Conservation (phyloP, 805 yeast species). For the Saccharomyces kudriavzevii region DNA sequence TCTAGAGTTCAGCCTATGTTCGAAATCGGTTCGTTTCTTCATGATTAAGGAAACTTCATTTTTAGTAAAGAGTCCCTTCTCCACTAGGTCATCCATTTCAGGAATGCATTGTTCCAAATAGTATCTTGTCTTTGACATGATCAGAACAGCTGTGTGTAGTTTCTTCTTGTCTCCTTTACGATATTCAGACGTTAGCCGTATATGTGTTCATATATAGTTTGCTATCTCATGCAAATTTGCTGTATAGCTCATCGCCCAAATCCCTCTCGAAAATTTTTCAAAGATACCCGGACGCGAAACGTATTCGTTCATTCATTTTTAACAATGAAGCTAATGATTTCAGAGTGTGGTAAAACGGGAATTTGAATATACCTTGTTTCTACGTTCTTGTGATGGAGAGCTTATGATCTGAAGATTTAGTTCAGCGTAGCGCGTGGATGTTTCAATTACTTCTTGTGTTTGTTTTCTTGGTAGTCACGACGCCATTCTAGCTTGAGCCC, state of each 20-base stretch:
- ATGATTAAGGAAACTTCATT: slow-evolving; percentile 76
- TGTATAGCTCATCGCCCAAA: not conserved
- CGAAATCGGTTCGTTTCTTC: slow-evolving; percentile 92
- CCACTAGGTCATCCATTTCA: slow-evolving; percentile 80
- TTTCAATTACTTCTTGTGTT: no score
- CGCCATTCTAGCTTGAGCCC: no score
- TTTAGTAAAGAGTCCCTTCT: slow-evolving; percentile 72
- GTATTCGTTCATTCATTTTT: not conserved
- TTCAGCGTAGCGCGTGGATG: no score
- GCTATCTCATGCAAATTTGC: not conserved
- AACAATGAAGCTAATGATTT: no score
- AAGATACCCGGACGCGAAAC: not conserved
- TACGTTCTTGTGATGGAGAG: no score
- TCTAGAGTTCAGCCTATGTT: slow-evolving; percentile 78
- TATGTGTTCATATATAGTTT: not conserved
- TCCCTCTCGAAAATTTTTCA: not conserved
- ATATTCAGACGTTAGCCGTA: not conserved
- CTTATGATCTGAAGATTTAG: no score
- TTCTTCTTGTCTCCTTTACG: not conserved
- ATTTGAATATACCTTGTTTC: no score
- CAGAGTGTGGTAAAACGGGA: no score
- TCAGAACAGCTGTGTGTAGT: not conserved
- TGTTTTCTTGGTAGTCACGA: no score
- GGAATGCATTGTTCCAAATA: slow-evolving; percentile 70
- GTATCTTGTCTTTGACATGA: slow-evolving; percentile 47